These are phyloP conservation scores for Tricholoma sp. DNA, from an alignment of 768 basidiomycete species.

Conservation along the genomic window DNA sequence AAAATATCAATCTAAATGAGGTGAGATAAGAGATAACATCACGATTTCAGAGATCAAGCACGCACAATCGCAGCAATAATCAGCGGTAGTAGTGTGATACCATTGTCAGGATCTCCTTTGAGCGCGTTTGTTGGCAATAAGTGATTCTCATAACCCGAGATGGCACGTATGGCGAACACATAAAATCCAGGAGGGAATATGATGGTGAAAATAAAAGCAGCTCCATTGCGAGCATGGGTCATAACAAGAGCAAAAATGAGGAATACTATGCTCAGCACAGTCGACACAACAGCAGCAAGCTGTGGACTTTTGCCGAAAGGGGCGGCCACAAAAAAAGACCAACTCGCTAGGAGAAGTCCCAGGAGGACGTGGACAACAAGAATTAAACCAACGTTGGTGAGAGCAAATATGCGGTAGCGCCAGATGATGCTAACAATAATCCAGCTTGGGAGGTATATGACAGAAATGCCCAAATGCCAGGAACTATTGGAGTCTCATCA, in stretches of 20 bases:
- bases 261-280: slow-evolving; percentile 60
- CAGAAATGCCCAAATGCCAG: slow-evolving; percentile 65
- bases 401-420: slow-evolving; percentile 62
- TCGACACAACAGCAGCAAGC: slow-evolving; percentile 61
- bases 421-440: slow-evolving; percentile 59
- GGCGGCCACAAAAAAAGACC: slow-evolving; percentile 65
- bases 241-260: slow-evolving; percentile 63
- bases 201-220: slow-evolving; percentile 59
- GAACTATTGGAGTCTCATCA: slow-evolving; percentile 23
- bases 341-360: slow-evolving; percentile 62
- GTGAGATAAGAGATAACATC: background rate
- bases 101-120: slow-evolving; percentile 55
- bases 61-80: slow-evolving; percentile 63
- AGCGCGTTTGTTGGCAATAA: slow-evolving; percentile 48
- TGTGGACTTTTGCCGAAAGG: slow-evolving; percentile 73
- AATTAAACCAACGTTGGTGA: slow-evolving; percentile 54
- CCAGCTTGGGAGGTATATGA: slow-evolving; percentile 76
- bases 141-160: slow-evolving; percentile 65
- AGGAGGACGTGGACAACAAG: slow-evolving; percentile 63
- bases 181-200: slow-evolving; percentile 77
- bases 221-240: slow-evolving; percentile 32
- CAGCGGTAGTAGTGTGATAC: slow-evolving; percentile 49
- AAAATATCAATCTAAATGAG: slow-evolving; percentile 57
- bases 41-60: background rate
- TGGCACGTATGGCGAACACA: slow-evolving; percentile 62